Conservation (phyloP, 2,329 filamentous ascomycete genomes). For the Bipolaris bicolor region DNA sequence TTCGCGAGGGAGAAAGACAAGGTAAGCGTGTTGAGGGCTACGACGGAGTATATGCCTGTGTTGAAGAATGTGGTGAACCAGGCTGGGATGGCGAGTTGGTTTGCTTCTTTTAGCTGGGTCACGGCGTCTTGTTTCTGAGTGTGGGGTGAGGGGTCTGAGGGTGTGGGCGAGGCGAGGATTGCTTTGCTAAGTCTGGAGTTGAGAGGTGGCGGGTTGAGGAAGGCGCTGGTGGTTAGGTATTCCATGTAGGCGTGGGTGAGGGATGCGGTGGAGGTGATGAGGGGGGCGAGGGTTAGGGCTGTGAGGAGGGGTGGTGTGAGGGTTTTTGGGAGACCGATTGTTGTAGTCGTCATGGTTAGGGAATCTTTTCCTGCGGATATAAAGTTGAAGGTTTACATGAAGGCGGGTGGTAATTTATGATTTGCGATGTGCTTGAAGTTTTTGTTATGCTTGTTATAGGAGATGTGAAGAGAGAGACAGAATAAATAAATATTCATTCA, state of each 20-base stretch:
- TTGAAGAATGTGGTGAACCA: neutral
- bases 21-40: neutral
- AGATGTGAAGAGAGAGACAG: neutral
- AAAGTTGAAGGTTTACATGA: neutral
- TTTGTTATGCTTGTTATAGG: too few species aligned
- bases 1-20: neutral
- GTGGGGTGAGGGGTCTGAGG: neutral
- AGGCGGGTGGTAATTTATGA: neutral
- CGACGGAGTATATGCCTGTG: neutral
- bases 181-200: neutral
- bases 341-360: neutral
- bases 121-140: neutral
- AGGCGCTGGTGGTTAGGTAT: slow-evolving; percentile 29
- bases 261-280: slow-evolving; percentile 31
- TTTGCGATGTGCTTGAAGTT: too few species aligned
- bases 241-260: slow-evolving; percentile 40
- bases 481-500: neutral
- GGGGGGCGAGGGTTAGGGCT: slow-evolving; percentile 30
- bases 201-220: slow-evolving; percentile 21
- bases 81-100: neutral
- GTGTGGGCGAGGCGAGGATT: neutral
- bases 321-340: neutral
- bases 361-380: neutral
- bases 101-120: neutral
- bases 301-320: slow-evolving; percentile 9